A percentile compares a stretch with the other conserved stretches of the same genome.
Evolutionary conservation across 2,329 filamentous ascomycete species (phyloP).

Genomic region (Phialophora chinensis): DNA sequence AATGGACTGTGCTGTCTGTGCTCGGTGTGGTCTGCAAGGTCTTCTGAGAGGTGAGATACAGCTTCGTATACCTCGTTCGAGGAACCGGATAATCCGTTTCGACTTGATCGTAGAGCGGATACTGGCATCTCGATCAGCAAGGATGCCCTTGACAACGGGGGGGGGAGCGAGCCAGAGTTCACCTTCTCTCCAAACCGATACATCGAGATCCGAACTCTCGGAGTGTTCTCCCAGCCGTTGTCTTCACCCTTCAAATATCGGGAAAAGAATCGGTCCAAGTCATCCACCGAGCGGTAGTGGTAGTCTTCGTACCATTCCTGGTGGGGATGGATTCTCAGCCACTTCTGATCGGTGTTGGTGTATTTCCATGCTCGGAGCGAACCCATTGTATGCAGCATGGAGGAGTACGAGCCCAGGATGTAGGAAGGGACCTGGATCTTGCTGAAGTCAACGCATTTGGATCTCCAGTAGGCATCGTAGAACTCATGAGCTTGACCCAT

Average conservation of each 20-base stretch:
- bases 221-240: constrained; percentile 56
- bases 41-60: constrained; percentile 41
- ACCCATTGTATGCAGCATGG: constrained; percentile 45
- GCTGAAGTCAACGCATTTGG: constrained; percentile 35
- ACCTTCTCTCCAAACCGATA: constrained; percentile 19
- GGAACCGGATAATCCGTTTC: constrained; percentile 40
- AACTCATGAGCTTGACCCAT: constrained; percentile 21
- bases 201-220: constrained; percentile 47
- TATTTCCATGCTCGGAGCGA: constrained; percentile 48
- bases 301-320: constrained; percentile 58
- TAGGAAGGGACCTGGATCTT: constrained; percentile 46
- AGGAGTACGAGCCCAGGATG: constrained; percentile 43
- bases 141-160: background rate
- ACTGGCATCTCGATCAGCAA: constrained; percentile 5
- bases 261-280: constrained; percentile 55
- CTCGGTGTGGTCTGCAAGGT: constrained; percentile 31
- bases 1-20: constrained; percentile 12
- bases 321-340: constrained; percentile 49
- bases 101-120: constrained; percentile 38
- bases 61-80: constrained; percentile 36
- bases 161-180: background rate
- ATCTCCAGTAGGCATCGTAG: constrained; percentile 39
- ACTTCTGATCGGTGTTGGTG: constrained; percentile 49
- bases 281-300: constrained; percentile 44
- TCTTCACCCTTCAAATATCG: constrained; percentile 51